These are phyloP conservation scores for Trichoderma koningiopsis DNA, from an alignment of 2,329 filamentous ascomycete genomes.

Conservation along the genomic window DNA sequence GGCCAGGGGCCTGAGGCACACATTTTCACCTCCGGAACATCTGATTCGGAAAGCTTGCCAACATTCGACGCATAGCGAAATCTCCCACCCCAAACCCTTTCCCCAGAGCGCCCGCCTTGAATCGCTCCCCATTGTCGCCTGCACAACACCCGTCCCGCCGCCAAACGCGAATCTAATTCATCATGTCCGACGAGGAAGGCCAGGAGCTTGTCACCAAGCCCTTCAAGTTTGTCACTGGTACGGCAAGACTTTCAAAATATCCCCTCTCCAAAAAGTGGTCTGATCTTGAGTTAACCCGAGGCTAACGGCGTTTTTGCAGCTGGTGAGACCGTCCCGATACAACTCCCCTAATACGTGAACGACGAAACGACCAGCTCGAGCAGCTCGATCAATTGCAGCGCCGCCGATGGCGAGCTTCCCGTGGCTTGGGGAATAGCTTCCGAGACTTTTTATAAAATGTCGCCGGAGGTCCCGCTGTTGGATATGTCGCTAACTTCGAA, in stretches of 20 bases:
- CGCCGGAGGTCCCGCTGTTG: slow-evolving; percentile 13
- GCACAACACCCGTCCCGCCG: slow-evolving; percentile 40
- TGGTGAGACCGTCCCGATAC: slow-evolving; percentile 43
- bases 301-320: slow-evolving; percentile 45
- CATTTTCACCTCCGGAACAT: slow-evolving; percentile 42
- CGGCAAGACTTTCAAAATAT: slow-evolving; percentile 43
- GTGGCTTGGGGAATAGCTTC: slow-evolving; percentile 20
- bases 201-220: slow-evolving; percentile 86
- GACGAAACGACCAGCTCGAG: slow-evolving; percentile 23
- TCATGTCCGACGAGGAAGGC: slow-evolving; percentile 86
- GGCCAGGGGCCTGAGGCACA: slow-evolving; percentile 45
- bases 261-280: slow-evolving; percentile 43
- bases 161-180: slow-evolving; percentile 45
- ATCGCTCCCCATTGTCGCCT: slow-evolving; percentile 16
- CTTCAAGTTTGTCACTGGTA: slow-evolving; percentile 99
- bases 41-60: slow-evolving; percentile 43
- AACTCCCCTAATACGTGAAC: slow-evolving; percentile 28
- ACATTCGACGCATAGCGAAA: slow-evolving; percentile 41
- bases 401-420: slow-evolving; percentile 12
- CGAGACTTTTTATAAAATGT: background rate
- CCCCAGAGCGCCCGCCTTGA: slow-evolving; percentile 34
- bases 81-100: slow-evolving; percentile 35
- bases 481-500: slow-evolving; percentile 20
- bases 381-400: slow-evolving; percentile 34
- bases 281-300: slow-evolving; percentile 39